Conservation (phyloP, 257 asterid genomes). For the Rubia yunnanensis region DNA sequence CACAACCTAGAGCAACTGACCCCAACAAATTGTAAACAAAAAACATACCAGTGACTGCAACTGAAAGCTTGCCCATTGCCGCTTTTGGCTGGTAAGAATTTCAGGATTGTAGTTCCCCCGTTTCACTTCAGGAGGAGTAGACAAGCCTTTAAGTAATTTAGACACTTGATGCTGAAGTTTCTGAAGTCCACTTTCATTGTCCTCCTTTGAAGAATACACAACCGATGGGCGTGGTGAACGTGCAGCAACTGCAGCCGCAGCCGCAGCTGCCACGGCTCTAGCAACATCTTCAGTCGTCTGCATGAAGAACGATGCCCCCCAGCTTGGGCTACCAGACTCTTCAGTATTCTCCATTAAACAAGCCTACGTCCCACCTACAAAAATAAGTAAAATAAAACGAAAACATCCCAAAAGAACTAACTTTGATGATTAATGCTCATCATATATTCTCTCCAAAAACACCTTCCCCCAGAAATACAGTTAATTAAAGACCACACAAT, state of each 20-base stretch:
- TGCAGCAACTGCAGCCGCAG: conserved; percentile 82
- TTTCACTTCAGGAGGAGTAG: conserved; percentile 73
- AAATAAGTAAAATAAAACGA: conserved; percentile 9
- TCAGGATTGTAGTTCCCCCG: conserved; percentile 85
- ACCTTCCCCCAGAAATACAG: neutral
- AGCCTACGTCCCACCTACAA: conserved; percentile 27
- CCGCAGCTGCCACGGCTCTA: conserved; percentile 92
- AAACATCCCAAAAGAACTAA: neutral
- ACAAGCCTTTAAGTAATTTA: conserved; percentile 71
- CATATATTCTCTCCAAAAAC: neutral
- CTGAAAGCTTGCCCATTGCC: conserved; percentile 98
- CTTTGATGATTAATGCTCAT: neutral
- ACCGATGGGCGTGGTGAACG: conserved; percentile 84
- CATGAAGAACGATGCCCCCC: conserved; percentile 77
- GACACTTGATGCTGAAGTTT: conserved; percentile 82
- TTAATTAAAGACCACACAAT: neutral
- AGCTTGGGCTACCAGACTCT: conserved; percentile 71
- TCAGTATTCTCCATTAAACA: conserved; percentile 70
- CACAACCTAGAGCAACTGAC: neutral
- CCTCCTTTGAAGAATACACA: conserved; percentile 83
- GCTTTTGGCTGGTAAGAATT: conserved; percentile 89
- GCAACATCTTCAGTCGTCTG: conserved; percentile 97
- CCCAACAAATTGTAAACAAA: conserved; percentile 3
- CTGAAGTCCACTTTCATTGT: conserved; percentile 65
- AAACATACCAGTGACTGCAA: conserved; percentile 77